These are phyloP conservation scores for Sporothrix inflata DNA, from an alignment of 2,329 filamentous ascomycete genomes.

Conservation along the genomic window DNA sequence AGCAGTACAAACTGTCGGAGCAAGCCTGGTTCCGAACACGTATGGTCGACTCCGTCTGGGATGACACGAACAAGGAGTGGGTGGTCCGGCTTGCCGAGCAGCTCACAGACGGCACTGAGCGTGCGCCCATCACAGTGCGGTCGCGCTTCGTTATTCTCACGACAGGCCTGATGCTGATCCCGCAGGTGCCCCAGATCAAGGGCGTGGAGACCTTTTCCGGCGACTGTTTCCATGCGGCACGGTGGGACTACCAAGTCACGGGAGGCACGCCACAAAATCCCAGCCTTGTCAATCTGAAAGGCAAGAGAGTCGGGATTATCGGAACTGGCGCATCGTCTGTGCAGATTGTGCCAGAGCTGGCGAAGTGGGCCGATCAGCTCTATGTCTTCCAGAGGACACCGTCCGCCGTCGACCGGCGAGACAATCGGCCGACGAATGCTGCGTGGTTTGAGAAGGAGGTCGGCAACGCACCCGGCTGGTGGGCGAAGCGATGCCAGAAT, in stretches of 20 bases:
- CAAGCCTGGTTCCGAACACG: slow-evolving; percentile 52
- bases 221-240: slow-evolving; percentile 61
- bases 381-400: slow-evolving; percentile 63
- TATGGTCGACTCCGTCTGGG: slow-evolving; percentile 46
- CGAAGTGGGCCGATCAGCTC: slow-evolving; percentile 52
- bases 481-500: slow-evolving; percentile 50
- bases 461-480: slow-evolving; percentile 52
- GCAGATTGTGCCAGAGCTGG: slow-evolving; percentile 50
- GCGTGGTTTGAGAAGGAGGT: slow-evolving; percentile 41
- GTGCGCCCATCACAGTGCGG: slow-evolving; percentile 39
- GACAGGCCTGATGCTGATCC: slow-evolving; percentile 44
- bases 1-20: slow-evolving; percentile 49
- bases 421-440: slow-evolving; percentile 46
- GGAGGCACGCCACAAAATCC: slow-evolving; percentile 47
- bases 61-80: slow-evolving; percentile 42
- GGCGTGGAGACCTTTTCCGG: slow-evolving; percentile 64
- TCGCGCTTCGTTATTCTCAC: slow-evolving; percentile 47
- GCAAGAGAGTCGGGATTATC: slow-evolving; percentile 52
- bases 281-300: slow-evolving; percentile 49
- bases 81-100: slow-evolving; percentile 33
- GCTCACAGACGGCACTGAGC: slow-evolving; percentile 35
- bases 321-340: slow-evolving; percentile 56
- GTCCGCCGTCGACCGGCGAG: slow-evolving; percentile 46
- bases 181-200: slow-evolving; percentile 53
- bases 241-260: slow-evolving; percentile 53